Evolutionary conservation across 2,329 filamentous ascomycete species (phyloP).

Genomic region (Diaporthe longicolla): DNA sequence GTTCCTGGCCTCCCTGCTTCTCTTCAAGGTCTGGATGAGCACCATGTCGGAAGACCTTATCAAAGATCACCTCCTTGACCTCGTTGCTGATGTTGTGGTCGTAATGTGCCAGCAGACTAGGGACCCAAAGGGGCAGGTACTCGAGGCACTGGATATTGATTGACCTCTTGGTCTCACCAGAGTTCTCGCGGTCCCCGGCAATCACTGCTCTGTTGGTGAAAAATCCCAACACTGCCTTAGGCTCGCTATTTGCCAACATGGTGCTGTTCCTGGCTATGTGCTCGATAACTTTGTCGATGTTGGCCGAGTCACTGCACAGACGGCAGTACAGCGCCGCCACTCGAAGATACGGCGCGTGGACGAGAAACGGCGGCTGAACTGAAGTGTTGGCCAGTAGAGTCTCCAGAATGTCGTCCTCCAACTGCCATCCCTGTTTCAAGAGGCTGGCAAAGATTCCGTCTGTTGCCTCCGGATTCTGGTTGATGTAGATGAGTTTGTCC

Average conservation of each 20-base stretch:
- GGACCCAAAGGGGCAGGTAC: slow-evolving; percentile 63
- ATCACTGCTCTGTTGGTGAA: slow-evolving; percentile 51
- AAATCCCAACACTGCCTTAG: slow-evolving; percentile 63
- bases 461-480: slow-evolving; percentile 68
- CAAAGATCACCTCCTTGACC: slow-evolving; percentile 60
- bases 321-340: slow-evolving; percentile 69
- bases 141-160: slow-evolving; percentile 50
- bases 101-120: slow-evolving; percentile 63
- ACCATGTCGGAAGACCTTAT: slow-evolving; percentile 58
- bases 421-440: slow-evolving; percentile 63
- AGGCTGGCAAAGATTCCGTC: slow-evolving; percentile 71
- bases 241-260: slow-evolving; percentile 63
- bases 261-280: slow-evolving; percentile 61
- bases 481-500: slow-evolving; percentile 75
- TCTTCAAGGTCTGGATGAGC: slow-evolving; percentile 49
- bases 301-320: slow-evolving; percentile 52
- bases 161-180: slow-evolving; percentile 48
- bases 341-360: slow-evolving; percentile 70
- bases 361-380: slow-evolving; percentile 61
- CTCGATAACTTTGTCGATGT: slow-evolving; percentile 57
- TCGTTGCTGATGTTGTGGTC: slow-evolving; percentile 58
- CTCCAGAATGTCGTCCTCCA: slow-evolving; percentile 66
- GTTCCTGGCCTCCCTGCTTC: slow-evolving; percentile 50
- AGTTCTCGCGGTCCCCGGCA: slow-evolving; percentile 50
- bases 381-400: slow-evolving; percentile 69